Evolutionary conservation across 179 eudicot species (phyloP).

Genomic region (Patellifolia procumbens): DNA sequence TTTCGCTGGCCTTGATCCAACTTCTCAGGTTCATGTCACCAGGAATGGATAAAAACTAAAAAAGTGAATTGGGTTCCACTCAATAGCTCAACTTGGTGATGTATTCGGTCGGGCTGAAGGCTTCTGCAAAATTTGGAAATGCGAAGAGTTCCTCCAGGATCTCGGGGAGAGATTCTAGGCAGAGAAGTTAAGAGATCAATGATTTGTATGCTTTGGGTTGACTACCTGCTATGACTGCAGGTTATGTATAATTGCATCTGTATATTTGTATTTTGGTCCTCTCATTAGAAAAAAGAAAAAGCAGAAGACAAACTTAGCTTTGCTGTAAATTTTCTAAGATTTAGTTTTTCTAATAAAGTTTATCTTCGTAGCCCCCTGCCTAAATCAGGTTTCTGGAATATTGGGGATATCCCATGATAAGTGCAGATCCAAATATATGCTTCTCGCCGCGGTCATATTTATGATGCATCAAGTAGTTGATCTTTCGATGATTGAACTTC

Average conservation of each 20-base stretch:
- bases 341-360: too few species aligned
- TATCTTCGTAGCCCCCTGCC: too few species aligned
- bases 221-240: neutral
- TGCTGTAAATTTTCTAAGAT: too few species aligned
- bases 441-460: too few species aligned
- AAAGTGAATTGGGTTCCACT: neutral
- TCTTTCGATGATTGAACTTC: too few species aligned
- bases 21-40: neutral
- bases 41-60: neutral
- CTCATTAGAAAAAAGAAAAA: neutral
- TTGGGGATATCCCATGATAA: too few species aligned
- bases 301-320: too few species aligned
- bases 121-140: neutral
- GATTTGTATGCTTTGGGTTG: neutral
- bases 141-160: neutral
- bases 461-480: too few species aligned
- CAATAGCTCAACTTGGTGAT: conserved; percentile 1
- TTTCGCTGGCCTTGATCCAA: neutral
- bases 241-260: conserved; percentile 15
- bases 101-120: neutral
- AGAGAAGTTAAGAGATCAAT: conserved; percentile 1
- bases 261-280: conserved; percentile 20
- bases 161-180: neutral
- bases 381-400: too few species aligned
- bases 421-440: too few species aligned